These are phyloP conservation scores for Fusarium heterosporum DNA, from an alignment of 2,329 filamentous ascomycete genomes.

Conservation along the genomic window DNA sequence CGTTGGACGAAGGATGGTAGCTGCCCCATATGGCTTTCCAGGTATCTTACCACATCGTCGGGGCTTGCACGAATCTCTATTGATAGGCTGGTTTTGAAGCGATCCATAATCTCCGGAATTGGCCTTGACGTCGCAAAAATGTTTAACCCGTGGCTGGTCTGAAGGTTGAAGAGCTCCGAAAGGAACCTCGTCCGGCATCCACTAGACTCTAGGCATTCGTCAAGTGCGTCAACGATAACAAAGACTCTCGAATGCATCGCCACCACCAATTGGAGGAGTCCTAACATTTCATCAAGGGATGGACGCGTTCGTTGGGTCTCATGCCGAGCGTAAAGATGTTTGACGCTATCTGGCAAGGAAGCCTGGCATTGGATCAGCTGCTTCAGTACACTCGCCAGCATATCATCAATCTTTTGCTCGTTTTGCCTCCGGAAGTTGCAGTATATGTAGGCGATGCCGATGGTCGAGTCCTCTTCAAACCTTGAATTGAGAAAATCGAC, in stretches of 20 bases:
- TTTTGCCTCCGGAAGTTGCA: neutral
- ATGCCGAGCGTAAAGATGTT: neutral
- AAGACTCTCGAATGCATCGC: neutral
- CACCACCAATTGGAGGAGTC: neutral
- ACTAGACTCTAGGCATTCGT: neutral
- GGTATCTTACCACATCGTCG: constrained; percentile 29
- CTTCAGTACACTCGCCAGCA: neutral
- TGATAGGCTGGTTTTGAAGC: neutral
- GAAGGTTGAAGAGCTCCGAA: neutral
- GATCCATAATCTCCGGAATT: constrained; percentile 31
- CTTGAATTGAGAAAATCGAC: neutral
- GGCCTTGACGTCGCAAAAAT: constrained; percentile 43
- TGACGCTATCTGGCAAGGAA: neutral
- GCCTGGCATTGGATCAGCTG: neutral
- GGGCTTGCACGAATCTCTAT: constrained; percentile 37
- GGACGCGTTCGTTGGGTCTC: neutral
- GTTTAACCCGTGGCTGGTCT: neutral
- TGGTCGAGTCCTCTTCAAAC: rapidly evolving
- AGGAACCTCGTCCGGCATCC: constrained; percentile 1
- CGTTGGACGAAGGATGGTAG: neutral
- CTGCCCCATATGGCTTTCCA: constrained; percentile 1
- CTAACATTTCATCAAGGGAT: neutral
- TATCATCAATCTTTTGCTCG: neutral
- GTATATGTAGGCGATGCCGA: constrained; percentile 4
- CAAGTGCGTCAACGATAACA: constrained; percentile 1